These are phyloP conservation scores for Coemansia sp. DNA, from an alignment of 192 early-diverging fungal species.

Conservation along the genomic window DNA sequence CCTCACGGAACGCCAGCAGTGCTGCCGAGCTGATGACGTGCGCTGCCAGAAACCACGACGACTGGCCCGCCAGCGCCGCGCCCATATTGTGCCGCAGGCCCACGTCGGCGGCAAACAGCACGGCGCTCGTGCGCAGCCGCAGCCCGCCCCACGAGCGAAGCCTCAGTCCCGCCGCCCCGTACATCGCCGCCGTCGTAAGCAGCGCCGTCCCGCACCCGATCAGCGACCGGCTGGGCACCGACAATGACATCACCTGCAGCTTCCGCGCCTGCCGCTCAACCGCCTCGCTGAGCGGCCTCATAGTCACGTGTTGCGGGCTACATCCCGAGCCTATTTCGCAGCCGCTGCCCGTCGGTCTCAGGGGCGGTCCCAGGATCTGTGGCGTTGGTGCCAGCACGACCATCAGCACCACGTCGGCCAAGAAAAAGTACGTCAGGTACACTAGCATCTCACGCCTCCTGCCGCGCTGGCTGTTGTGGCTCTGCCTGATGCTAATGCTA, in stretches of 20 bases:
- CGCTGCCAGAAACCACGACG: slow-evolving; percentile 20
- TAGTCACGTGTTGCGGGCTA: not conserved
- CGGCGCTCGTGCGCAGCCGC: not conserved
- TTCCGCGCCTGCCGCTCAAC: slow-evolving; percentile 17
- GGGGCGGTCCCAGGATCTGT: not conserved
- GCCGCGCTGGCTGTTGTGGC: not conserved
- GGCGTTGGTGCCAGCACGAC: slow-evolving; percentile 1
- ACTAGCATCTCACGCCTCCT: slow-evolving; percentile 12
- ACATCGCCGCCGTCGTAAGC: not conserved
- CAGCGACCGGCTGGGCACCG: too few relatives aligned
- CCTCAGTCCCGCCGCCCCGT: not conserved
- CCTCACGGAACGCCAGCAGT: slow-evolving; percentile 31
- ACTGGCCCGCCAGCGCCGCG: not conserved
- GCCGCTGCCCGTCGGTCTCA: not conserved
- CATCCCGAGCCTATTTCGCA: not conserved
- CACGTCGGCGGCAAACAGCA: not conserved
- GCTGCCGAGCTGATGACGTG: slow-evolving; percentile 27
- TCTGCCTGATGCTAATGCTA: not conserved
- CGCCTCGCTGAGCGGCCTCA: not conserved
- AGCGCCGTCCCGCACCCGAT: not conserved
- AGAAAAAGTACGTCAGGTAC: slow-evolving; percentile 30
- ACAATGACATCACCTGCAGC: too few relatives aligned
- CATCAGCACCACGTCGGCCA: slow-evolving; percentile 24
- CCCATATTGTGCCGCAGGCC: slow-evolving; percentile 3
- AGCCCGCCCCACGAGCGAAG: not conserved